A percentile compares a stretch with the other conserved stretches of the same genome.
phyloP scores from a whole-genome alignment of 225 moss, liverwort and hornwort genomes.

The Pseudisothecium myosuroides region DNA sequence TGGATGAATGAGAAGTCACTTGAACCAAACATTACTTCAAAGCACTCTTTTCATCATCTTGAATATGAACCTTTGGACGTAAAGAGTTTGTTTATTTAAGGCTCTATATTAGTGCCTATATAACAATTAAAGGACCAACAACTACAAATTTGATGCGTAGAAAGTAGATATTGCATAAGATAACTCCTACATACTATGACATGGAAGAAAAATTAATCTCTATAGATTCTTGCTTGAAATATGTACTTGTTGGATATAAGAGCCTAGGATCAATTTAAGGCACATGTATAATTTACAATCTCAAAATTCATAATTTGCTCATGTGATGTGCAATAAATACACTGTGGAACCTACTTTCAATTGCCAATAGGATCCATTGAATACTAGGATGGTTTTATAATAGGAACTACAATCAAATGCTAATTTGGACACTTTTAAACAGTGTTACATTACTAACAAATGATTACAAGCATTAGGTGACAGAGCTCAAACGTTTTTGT shows the following conservation, averaged over 20 bases:
- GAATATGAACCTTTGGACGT: not conserved
- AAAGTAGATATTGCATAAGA: not conserved
- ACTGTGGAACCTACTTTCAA: not conserved
- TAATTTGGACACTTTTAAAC: not conserved
- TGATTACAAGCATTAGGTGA: not conserved
- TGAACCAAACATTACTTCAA: not conserved
- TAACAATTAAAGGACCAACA: rapidly evolving
- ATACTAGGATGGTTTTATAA: not conserved
- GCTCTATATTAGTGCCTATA: rapidly evolving
- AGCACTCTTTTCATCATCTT: not conserved
- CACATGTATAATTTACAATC: no score
- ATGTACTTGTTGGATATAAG: not conserved
- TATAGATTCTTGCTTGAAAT: not conserved
- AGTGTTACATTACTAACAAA: not conserved
- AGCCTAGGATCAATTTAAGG: not conserved
- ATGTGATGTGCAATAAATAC: not conserved
- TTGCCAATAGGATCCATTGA: not conserved
- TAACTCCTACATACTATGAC: not conserved
- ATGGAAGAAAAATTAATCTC: no score
- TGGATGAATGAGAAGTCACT: not conserved
- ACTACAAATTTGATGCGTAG: not conserved
- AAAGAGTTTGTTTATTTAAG: not conserved
- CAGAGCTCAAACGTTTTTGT: constrained; percentile 7
- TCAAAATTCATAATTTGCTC: not conserved
- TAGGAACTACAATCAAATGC: not conserved